Percentiles rank a stretch among this genome's conserved stretches.
Conservation (phyloP, 1,284 basidiomycete genomes). For the Amylostereum chailletii region DNA sequence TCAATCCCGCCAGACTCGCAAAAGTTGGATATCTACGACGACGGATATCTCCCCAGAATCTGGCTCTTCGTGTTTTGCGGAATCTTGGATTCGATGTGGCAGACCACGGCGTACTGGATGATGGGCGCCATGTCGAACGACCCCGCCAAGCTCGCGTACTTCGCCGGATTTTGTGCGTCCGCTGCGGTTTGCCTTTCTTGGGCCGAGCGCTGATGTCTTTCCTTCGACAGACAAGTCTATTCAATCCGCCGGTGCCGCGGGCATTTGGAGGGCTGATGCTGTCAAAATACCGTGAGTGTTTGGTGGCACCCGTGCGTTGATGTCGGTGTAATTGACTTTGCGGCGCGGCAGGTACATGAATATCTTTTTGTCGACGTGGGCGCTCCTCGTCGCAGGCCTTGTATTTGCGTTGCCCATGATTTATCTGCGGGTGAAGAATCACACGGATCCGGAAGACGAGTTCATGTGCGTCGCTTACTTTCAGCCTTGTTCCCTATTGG, state of each 20-base stretch:
- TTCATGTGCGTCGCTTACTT: conserved; percentile 7
- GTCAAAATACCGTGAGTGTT: conserved; percentile 26
- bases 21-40: conserved; percentile 48
- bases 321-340: neutral
- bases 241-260: conserved; percentile 35
- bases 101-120: conserved; percentile 51
- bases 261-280: conserved; percentile 34
- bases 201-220: neutral
- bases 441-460: conserved; percentile 23
- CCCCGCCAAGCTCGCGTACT: conserved; percentile 36
- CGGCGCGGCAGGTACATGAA: conserved; percentile 27
- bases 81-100: conserved; percentile 52
- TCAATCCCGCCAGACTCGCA: conserved; percentile 24
- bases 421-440: conserved; percentile 30
- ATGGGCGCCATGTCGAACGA: conserved; percentile 42
- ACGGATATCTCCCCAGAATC: conserved; percentile 40
- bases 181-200: neutral
- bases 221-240: conserved; percentile 29
- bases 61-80: conserved; percentile 51
- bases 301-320: neutral
- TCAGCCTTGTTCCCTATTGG: neutral
- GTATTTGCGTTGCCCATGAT: conserved; percentile 39
- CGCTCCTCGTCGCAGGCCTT: conserved; percentile 30
- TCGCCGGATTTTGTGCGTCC: conserved; percentile 36
- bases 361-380: conserved; percentile 36